Conservation (phyloP, 345 rosid species). For the Citrus trifoliata region DNA sequence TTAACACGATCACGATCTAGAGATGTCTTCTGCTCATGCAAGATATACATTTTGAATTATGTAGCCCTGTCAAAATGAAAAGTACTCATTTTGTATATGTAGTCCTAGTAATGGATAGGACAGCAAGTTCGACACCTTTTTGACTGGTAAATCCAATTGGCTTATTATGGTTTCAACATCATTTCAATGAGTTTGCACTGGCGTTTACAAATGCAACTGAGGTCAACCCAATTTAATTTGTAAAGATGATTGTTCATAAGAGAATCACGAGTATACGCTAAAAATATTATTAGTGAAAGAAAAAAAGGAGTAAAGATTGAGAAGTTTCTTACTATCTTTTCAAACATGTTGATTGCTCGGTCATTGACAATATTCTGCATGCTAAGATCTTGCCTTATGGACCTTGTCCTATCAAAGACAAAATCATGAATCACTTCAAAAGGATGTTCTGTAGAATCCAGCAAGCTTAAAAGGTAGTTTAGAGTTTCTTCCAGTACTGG, state of each 20-base stretch:
- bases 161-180: too few species aligned
- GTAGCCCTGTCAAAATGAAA: too few species aligned
- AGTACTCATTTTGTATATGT: too few species aligned
- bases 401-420: conserved; percentile 88
- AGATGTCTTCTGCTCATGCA: too few species aligned
- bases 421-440: conserved; percentile 93
- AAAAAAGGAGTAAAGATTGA: conserved; percentile 2
- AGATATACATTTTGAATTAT: too few species aligned
- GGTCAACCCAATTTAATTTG: neutral
- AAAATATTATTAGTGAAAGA: conserved; percentile 1
- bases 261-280: neutral
- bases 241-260: neutral
- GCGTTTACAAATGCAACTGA: neutral
- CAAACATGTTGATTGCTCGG: conserved; percentile 63
- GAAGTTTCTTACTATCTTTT: conserved; percentile 65
- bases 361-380: conserved; percentile 74
- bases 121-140: too few species aligned
- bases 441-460: conserved; percentile 53
- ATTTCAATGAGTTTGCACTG: too few species aligned
- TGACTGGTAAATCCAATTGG: too few species aligned
- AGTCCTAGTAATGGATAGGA: too few species aligned
- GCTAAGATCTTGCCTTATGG: conserved; percentile 88
- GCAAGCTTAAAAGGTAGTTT: conserved; percentile 57
- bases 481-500: conserved; percentile 73
- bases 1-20: too few species aligned